Percentiles rank a stretch among this genome's conserved stretches.
Conservation (phyloP, 805 yeast genomes). For the Yarrowia hollandica region DNA sequence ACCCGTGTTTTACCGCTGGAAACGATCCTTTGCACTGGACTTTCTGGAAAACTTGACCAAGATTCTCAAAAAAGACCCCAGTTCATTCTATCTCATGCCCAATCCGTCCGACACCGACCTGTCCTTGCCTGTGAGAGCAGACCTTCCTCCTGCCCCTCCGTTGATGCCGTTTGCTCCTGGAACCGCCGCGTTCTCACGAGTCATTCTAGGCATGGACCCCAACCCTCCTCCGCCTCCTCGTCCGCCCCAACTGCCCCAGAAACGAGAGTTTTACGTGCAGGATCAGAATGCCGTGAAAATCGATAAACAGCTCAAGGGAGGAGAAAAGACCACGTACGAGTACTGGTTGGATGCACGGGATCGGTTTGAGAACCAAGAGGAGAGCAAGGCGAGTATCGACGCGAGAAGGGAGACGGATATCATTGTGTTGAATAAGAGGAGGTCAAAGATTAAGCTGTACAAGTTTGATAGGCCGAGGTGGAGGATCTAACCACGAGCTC, state of each 20-base stretch:
- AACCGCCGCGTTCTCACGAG: neutral
- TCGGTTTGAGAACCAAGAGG: neutral
- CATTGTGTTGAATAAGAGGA: neutral
- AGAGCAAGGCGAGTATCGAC: neutral
- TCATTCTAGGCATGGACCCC: constrained; percentile 3
- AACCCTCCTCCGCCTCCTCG: neutral
- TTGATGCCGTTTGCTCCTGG: neutral
- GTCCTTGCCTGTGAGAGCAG: neutral
- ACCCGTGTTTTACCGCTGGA: constrained; percentile 8
- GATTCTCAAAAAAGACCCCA: neutral
- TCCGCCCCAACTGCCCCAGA: neutral
- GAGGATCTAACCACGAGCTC: neutral
- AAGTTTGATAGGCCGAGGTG: constrained; percentile 3
- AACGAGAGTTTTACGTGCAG: neutral
- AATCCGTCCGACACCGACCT: neutral
- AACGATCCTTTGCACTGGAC: neutral
- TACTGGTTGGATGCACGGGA: neutral
- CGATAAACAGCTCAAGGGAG: neutral
- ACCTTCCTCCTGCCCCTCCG: neutral
- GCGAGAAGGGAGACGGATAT: neutral
- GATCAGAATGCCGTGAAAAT: neutral
- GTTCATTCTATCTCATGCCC: neutral
- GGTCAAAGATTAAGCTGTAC: neutral
- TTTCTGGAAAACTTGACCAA: neutral
- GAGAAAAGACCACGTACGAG: neutral